Base-by-base conservation (phyloP, 73 alveolate species). In the Urostyla sp. region DNA sequence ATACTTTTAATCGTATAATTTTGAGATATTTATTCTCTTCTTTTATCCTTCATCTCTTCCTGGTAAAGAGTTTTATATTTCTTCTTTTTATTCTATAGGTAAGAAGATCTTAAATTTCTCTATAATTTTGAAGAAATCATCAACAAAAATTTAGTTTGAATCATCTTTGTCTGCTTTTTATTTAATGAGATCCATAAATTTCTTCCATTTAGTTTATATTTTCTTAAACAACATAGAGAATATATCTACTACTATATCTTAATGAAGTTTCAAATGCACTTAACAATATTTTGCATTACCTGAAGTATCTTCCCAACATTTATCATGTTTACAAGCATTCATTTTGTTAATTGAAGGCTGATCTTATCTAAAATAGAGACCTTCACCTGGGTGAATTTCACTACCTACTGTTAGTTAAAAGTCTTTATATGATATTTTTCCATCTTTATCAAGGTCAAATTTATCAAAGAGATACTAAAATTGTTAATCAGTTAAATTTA, bases 361-460 rank as follows among this genome's bases (percentile, higher is more conserved):
- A 30, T 85, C 93, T 34, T 85, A 53, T 49, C 93, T 75, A 63
- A 85, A 85, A 40, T 72, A 85, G 7, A 85, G 61, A 11, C 75
- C 76, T 45, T 85, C 93, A 11, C 60, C 82, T 0, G 93, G 93
- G 30, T 74, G 61, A 20, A 85, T 75, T 37, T 73, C 93, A 3
- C 52, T 44, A 26, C 93, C 93, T 34, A 85, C 89, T 4, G 86
- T 37, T 35, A 34, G 10, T 66, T 85, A 44, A 67, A 85, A 85
- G 54, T 85, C 93, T 26, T 50, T 67, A 48, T 85, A 85, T 21
- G 74, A 59, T 10, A 85, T 76, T 28, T 56, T 61, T 0, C 93
- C 93, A 53, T 85, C 93, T 11, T 73, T 59, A 53, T 85, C 93
- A 10, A 36, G 26, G 54, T 85, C 93, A 24, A 85, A 58, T 23